Evolutionary conservation across 2,329 filamentous ascomycete genomes (phyloP).

Genomic region (Sporothrix sp.): DNA sequence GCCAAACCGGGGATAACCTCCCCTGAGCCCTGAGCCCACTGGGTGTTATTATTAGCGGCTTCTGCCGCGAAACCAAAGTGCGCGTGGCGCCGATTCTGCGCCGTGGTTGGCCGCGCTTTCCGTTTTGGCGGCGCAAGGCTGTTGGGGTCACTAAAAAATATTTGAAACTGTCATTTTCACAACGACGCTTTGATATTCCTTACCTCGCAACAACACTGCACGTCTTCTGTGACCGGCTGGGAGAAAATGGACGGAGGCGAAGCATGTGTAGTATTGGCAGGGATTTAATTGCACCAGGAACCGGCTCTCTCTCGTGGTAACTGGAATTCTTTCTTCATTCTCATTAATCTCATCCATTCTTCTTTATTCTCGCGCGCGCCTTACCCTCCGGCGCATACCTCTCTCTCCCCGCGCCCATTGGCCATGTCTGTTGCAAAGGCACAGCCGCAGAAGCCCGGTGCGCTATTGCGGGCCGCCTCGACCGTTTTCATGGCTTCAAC

Average conservation of each 20-base stretch:
- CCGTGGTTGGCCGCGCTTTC: conserved; percentile 11
- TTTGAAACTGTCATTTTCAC: background rate
- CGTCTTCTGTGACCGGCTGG: no score
- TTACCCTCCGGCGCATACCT: no score
- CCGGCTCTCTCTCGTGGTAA: no score
- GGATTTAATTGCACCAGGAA: no score
- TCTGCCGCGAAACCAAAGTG: background rate
- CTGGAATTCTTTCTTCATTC: no score
- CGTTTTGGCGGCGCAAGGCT: conserved; percentile 9
- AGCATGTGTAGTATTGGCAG: background rate
- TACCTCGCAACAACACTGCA: background rate
- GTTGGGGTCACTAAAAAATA: conserved; percentile 5
- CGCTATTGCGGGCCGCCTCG: conserved; percentile 66
- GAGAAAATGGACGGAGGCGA: background rate
- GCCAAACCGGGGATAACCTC: no score
- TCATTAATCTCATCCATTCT: background rate
- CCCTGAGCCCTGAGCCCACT: background rate
- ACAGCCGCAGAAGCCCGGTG: conserved; percentile 38
- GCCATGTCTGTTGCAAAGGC: conserved; percentile 9
- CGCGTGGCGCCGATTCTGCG: conserved; percentile 9
- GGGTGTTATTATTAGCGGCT: background rate
- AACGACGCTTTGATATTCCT: background rate
- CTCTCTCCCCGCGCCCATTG: background rate
- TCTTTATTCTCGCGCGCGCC: background rate
- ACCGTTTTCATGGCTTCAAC: conserved; percentile 64